phyloP scores from a whole-genome alignment of 2,329 filamentous ascomycete genomes.

The Fusarium euwallaceae region DNA sequence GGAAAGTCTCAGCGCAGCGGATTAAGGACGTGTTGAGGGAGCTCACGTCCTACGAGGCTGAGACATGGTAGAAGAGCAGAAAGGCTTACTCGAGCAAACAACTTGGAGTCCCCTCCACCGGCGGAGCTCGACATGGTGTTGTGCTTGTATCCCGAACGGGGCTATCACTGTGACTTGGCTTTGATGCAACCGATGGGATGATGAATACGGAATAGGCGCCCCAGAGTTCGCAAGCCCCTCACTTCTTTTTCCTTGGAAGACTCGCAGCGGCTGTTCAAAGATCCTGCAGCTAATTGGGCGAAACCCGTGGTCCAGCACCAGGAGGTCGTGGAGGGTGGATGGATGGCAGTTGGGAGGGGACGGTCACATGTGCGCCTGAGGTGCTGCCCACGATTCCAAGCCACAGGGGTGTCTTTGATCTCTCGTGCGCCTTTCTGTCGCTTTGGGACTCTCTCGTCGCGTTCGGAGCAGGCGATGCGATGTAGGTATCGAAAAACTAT shows the following conservation, averaged over 20 bases:
- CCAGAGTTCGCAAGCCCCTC: constrained; percentile 43
- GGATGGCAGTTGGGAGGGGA: constrained; percentile 38
- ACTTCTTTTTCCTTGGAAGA: constrained; percentile 32
- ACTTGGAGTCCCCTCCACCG: constrained; percentile 94
- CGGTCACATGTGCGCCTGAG: constrained; percentile 46
- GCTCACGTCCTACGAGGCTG: constrained; percentile 32
- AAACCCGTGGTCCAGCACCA: constrained; percentile 34
- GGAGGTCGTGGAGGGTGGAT: constrained; percentile 44
- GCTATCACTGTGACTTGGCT: constrained; percentile 28
- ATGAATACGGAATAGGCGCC: constrained; percentile 42
- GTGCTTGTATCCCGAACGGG: constrained; percentile 46
- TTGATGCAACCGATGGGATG: constrained; percentile 24
- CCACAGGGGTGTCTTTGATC: constrained; percentile 34
- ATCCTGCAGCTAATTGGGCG: constrained; percentile 44
- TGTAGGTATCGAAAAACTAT: constrained; percentile 9
- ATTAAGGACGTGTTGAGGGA: constrained; percentile 14
- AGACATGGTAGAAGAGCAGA: constrained; percentile 32
- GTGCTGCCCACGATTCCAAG: constrained; percentile 33
- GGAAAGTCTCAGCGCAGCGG: constrained; percentile 16
- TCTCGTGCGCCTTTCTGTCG: constrained; percentile 24
- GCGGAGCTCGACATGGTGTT: constrained; percentile 66
- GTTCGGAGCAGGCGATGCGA: not conserved
- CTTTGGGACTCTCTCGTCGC: constrained; percentile 6
- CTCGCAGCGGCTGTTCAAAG: constrained; percentile 25
- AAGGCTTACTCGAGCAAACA: constrained; percentile 91